Conservation (phyloP, 2,329 filamentous ascomycete species). For the Xylariaceae sp. region DNA sequence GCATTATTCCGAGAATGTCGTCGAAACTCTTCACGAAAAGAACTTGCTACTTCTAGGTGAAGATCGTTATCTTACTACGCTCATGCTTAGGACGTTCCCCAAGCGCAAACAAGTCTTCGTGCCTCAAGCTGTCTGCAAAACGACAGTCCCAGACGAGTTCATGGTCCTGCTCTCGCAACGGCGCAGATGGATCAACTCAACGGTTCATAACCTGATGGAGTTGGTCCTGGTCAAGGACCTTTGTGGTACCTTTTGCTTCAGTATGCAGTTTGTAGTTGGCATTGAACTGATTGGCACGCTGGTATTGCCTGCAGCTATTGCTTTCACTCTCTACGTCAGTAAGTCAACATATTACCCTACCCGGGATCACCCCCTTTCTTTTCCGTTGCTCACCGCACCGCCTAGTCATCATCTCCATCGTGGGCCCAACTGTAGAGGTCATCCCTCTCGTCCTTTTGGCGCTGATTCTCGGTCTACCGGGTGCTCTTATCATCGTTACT, state of each 20-base stretch:
- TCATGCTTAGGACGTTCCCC: constrained; percentile 98
- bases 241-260: constrained; percentile 98
- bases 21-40: constrained; percentile 97
- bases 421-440: constrained; percentile 70
- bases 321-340: constrained; percentile 95
- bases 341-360: constrained; percentile 39
- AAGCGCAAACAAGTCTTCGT: constrained; percentile 99
- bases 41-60: constrained; percentile 91
- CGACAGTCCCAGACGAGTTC: constrained; percentile 89
- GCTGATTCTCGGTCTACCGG: constrained; percentile 89
- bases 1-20: constrained; percentile 98
- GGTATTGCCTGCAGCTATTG: constrained; percentile 91
- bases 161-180: constrained; percentile 89
- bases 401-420: constrained; percentile 79
- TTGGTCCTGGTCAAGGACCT: constrained; percentile 91
- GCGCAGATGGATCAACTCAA: constrained; percentile 98
- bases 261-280: constrained; percentile 98
- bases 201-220: constrained; percentile 98
- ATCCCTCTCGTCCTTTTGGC: constrained; percentile 87
- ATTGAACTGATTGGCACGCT: constrained; percentile 93
- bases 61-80: constrained; percentile 92
- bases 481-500: constrained; percentile 85
- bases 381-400: constrained; percentile 19
- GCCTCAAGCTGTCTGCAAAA: constrained; percentile 98
- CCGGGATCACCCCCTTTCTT: not conserved